Evolutionary conservation across 768 basidiomycete species (phyloP).

Genomic region (Trametes elegans): DNA sequence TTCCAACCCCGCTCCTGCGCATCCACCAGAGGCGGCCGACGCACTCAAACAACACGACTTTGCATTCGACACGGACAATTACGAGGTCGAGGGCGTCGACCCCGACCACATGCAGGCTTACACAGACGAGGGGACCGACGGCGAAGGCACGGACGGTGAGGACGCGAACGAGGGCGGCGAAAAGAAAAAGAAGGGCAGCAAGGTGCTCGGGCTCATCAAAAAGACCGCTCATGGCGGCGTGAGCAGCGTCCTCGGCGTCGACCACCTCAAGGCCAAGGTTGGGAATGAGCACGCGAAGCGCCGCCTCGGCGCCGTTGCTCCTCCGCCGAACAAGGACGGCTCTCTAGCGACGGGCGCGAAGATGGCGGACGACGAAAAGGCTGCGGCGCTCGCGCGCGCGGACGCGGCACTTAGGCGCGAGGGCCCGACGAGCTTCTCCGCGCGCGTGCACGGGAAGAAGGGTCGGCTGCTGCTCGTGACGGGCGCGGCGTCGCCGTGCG

Average conservation of each 20-base stretch:
- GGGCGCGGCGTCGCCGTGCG: conserved; percentile 32
- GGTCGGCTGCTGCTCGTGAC: conserved; percentile 31
- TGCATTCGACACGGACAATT: conserved; percentile 24
- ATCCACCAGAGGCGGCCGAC: conserved; percentile 17
- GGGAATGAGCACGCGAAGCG: conserved; percentile 31
- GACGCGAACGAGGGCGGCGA: conserved; percentile 9
- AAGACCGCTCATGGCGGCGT: conserved; percentile 31
- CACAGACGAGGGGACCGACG: conserved; percentile 48
- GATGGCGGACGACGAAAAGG: not conserved
- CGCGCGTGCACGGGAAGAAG: conserved; percentile 30
- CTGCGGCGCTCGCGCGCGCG: not conserved
- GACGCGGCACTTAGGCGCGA: conserved; percentile 20
- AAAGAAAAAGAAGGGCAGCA: conserved; percentile 18
- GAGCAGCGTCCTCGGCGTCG: conserved; percentile 28
- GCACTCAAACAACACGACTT: conserved; percentile 16
- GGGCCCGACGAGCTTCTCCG: conserved; percentile 32
- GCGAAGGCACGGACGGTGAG: conserved; percentile 32
- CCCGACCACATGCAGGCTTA: conserved; percentile 39
- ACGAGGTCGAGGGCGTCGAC: conserved; percentile 43
- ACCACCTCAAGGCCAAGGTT: conserved; percentile 32
- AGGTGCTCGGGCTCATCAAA: conserved; percentile 26
- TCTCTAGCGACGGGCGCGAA: not conserved
- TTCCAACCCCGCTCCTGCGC: conserved; percentile 1
- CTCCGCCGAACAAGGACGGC: conserved; percentile 2
- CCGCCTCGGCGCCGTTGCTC: conserved; percentile 31